Conservation (phyloP, 306 rosid species). For the Fragaria iinumae region DNA sequence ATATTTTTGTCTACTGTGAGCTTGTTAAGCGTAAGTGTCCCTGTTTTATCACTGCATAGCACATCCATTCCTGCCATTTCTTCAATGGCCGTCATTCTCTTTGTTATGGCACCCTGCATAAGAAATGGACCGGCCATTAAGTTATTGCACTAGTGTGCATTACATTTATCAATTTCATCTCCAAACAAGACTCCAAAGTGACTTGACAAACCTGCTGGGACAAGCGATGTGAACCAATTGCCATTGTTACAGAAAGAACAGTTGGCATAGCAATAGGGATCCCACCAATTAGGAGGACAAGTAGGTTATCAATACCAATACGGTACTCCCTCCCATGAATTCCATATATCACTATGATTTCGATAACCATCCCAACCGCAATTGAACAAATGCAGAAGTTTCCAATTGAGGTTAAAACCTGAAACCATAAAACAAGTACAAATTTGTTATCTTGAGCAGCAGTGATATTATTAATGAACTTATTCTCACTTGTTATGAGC, state of each 20-base stretch:
- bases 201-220: constrained; percentile 51
- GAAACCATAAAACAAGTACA: constrained; percentile 16
- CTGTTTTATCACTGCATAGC: constrained; percentile 73
- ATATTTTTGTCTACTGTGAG: constrained; percentile 66
- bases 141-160: background rate
- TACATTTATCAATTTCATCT: background rate
- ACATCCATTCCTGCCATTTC: constrained; percentile 92
- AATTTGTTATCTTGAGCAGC: background rate
- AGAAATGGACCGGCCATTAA: background rate
- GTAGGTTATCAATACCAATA: constrained; percentile 60
- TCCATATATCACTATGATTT: constrained; percentile 57
- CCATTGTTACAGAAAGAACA: constrained; percentile 87
- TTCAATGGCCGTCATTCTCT: constrained; percentile 83
- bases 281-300: constrained; percentile 73
- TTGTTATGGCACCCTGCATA: constrained; percentile 76
- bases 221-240: constrained; percentile 63
- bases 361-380: constrained; percentile 64
- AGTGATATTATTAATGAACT: background rate
- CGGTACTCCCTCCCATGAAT: constrained; percentile 30
- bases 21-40: constrained; percentile 77
- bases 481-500: background rate
- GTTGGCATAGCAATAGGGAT: constrained; percentile 91
- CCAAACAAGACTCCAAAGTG: constrained; percentile 7
- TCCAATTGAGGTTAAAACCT: constrained; percentile 71
- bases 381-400: constrained; percentile 77